These are phyloP conservation scores for Lanmaoa pseudosensibilis DNA, from an alignment of 768 basidiomycete species.

Conservation along the genomic window DNA sequence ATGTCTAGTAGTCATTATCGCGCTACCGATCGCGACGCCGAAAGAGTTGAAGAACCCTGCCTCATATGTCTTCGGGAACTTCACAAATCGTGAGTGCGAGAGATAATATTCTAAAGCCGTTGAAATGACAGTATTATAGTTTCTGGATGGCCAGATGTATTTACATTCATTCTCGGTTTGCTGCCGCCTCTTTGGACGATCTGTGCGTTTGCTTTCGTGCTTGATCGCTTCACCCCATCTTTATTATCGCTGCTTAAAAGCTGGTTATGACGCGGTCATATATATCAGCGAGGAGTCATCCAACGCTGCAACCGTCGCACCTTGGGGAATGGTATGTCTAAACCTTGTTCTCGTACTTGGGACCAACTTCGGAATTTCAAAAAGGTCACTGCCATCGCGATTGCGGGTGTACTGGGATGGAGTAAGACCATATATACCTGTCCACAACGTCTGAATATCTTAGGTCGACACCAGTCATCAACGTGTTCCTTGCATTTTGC, in stretches of 20 bases:
- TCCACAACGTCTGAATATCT: neutral
- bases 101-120: neutral
- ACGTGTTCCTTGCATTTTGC: conserved; percentile 55
- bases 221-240: neutral
- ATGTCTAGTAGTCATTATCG: conserved; percentile 43
- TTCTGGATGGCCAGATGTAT: conserved; percentile 44
- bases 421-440: conserved; percentile 26
- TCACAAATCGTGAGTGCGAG: conserved; percentile 48
- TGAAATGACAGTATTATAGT: conserved; percentile 18
- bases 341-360: neutral
- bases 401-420: conserved; percentile 47
- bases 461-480: conserved; percentile 37
- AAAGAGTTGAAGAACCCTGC: conserved; percentile 57
- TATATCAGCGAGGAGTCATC: conserved; percentile 54
- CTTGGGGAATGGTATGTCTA: conserved; percentile 51
- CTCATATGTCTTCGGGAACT: conserved; percentile 59
- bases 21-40: conserved; percentile 61
- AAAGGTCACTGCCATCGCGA: conserved; percentile 38
- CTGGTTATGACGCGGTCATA: conserved; percentile 47
- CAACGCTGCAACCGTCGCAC: conserved; percentile 54
- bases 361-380: neutral
- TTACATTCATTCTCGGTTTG: conserved; percentile 48
- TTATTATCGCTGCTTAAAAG: conserved; percentile 13
- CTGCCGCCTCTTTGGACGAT: conserved; percentile 48
- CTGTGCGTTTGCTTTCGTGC: conserved; percentile 22